These are phyloP conservation scores for Silene vulgaris DNA, from an alignment of 179 eudicot species.

Conservation along the genomic window DNA sequence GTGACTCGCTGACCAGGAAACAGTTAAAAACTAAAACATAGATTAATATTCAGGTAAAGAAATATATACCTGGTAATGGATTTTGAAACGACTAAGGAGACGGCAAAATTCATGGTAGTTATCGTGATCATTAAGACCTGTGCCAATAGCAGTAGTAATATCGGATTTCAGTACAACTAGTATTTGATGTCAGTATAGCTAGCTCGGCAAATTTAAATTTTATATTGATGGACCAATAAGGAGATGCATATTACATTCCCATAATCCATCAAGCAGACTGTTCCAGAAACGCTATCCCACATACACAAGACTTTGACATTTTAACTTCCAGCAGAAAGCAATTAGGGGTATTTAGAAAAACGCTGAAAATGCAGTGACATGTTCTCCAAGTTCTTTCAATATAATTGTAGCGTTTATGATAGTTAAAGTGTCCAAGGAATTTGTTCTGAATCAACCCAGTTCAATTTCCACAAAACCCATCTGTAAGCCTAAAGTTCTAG, in stretches of 20 bases:
- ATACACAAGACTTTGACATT: neutral
- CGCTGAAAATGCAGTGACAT: neutral
- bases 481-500: neutral
- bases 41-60: neutral
- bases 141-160: slow-evolving; percentile 16
- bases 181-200: neutral
- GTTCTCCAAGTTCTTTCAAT: neutral
- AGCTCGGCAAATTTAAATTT: neutral
- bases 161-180: slow-evolving; percentile 13
- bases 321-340: neutral
- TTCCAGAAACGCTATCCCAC: neutral
- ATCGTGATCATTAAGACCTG: slow-evolving; percentile 94
- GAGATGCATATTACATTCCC: neutral
- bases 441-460: neutral
- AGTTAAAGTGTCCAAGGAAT: neutral
- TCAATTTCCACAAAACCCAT: neutral
- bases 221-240: neutral
- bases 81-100: slow-evolving; percentile 84
- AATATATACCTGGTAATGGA: slow-evolving; percentile 65
- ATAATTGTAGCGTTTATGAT: neutral
- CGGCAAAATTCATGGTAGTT: slow-evolving; percentile 96
- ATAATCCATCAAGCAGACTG: slow-evolving; percentile 1
- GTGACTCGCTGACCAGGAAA: neutral
- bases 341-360: neutral
- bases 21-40: neutral